Percentiles rank a stretch among this genome's conserved stretches.
Evolutionary conservation across 208 protist species (phyloP).

Genomic region (Crithidia acanthocephali): DNA sequence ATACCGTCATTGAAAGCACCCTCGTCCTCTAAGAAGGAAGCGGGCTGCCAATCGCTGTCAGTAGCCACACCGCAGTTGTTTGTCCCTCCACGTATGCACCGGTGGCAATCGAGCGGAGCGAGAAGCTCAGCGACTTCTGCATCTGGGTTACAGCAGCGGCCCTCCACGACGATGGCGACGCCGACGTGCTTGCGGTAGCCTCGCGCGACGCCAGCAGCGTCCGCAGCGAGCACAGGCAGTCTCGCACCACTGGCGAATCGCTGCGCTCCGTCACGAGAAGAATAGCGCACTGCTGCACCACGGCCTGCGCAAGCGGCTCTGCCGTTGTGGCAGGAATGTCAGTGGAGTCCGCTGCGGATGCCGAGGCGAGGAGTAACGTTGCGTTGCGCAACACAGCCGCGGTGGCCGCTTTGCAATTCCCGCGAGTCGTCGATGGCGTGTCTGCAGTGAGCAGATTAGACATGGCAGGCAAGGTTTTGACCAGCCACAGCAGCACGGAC

Average conservation of each 20-base stretch:
- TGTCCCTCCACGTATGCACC: slow-evolving; percentile 33
- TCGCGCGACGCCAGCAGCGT: slow-evolving; percentile 5
- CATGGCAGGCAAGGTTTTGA: slow-evolving; percentile 16
- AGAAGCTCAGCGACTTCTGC: slow-evolving; percentile 20
- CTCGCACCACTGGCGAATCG: slow-evolving; percentile 21
- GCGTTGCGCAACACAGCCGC: slow-evolving; percentile 30
- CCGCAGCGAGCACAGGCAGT: slow-evolving; percentile 25
- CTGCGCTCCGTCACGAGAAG: slow-evolving; percentile 26
- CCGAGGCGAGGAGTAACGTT: slow-evolving; percentile 9
- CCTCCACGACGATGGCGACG: slow-evolving; percentile 14
- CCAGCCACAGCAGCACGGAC: slow-evolving; percentile 24
- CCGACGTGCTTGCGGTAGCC: background rate
- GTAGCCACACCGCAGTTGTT: slow-evolving; percentile 28
- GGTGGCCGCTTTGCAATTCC: slow-evolving; percentile 21
- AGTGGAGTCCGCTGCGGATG: slow-evolving; percentile 2
- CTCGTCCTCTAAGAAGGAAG: background rate
- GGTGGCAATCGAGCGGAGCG: slow-evolving; percentile 32
- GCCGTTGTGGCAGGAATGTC: background rate
- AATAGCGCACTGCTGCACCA: slow-evolving; percentile 29
- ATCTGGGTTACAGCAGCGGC: slow-evolving; percentile 12
- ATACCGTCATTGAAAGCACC: too few species aligned
- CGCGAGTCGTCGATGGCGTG: slow-evolving; percentile 12
- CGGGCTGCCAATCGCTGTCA: slow-evolving; percentile 12
- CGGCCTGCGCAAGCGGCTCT: slow-evolving; percentile 17
- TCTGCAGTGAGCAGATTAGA: slow-evolving; percentile 20